Percentiles rank a stretch among this genome's conserved stretches.
Conservation (phyloP, 2,329 filamentous ascomycete genomes). For the Rutstroemia sydowiana region DNA sequence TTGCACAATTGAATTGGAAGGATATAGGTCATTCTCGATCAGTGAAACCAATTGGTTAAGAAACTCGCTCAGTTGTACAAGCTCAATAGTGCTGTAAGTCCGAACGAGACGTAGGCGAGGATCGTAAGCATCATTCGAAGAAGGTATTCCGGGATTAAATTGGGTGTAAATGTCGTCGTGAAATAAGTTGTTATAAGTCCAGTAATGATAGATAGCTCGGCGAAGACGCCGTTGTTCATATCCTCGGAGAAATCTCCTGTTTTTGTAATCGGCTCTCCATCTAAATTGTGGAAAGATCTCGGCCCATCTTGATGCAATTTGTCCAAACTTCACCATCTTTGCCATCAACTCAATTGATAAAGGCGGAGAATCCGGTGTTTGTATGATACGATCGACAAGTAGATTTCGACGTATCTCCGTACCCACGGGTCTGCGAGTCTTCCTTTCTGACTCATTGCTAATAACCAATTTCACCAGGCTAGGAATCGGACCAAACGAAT, state of each 20-base stretch:
- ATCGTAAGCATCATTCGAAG: slow-evolving; percentile 18
- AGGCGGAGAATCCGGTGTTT: slow-evolving; percentile 16
- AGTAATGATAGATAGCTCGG: slow-evolving; percentile 27
- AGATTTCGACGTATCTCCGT: slow-evolving; percentile 25
- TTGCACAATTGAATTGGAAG: slow-evolving; percentile 25
- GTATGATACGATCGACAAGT: slow-evolving; percentile 21
- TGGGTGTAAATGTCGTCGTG: slow-evolving; percentile 26
- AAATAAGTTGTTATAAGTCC: slow-evolving; percentile 28
- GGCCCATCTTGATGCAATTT: slow-evolving; percentile 26
- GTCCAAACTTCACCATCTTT: slow-evolving; percentile 27
- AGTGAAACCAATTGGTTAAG: slow-evolving; percentile 24
- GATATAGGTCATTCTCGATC: slow-evolving; percentile 26
- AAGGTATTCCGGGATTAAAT: slow-evolving; percentile 22
- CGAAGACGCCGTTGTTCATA: slow-evolving; percentile 25
- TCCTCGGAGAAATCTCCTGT: slow-evolving; percentile 23
- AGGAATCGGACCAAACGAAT: slow-evolving; percentile 25
- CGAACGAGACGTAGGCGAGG: slow-evolving; percentile 24
- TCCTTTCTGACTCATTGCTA: slow-evolving; percentile 23
- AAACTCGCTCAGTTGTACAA: slow-evolving; percentile 26
- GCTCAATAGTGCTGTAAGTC: slow-evolving; percentile 23
- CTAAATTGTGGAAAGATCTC: slow-evolving; percentile 28
- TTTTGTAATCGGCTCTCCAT: slow-evolving; percentile 26
- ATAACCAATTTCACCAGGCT: slow-evolving; percentile 25
- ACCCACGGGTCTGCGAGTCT: slow-evolving; percentile 23
- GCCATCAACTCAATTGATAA: slow-evolving; percentile 24